These are phyloP conservation scores for Zygoascus biomembranicola DNA, from an alignment of 805 yeast genomes.

Conservation along the genomic window DNA sequence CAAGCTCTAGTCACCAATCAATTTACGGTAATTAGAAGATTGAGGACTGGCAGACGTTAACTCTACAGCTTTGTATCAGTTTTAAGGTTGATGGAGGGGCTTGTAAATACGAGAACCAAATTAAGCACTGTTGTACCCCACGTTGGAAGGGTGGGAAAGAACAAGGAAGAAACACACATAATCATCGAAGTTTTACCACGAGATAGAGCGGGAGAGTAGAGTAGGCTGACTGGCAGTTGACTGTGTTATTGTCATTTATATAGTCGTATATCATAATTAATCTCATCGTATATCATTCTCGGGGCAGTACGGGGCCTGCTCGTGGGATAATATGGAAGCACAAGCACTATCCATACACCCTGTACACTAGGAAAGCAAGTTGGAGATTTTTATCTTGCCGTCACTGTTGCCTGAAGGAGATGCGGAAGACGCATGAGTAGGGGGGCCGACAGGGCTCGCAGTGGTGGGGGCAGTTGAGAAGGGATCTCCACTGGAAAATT, in stretches of 20 bases:
- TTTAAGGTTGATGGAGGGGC: no score
- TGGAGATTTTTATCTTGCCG: constrained; percentile 16
- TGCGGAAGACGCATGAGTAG: neutral
- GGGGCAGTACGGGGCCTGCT: neutral
- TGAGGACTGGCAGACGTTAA: no score
- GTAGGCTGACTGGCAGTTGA: neutral
- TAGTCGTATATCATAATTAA: neutral
- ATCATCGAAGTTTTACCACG: no score
- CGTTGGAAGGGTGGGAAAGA: no score
- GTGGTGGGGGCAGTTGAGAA: neutral
- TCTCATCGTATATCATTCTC: neutral
- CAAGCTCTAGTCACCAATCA: no score
- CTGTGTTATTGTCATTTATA: neutral
- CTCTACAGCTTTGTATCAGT: no score
- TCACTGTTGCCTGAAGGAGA: neutral
- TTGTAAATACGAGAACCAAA: no score
- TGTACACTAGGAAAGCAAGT: constrained; percentile 13
- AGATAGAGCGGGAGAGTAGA: no score
- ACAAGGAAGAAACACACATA: no score
- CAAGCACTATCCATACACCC: neutral
- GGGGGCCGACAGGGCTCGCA: neutral
- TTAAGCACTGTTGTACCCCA: no score
- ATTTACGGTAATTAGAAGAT: no score
- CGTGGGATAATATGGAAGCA: neutral
- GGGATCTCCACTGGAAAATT: constrained; percentile 10